Percentiles rank a stretch among this genome's conserved stretches.
Conservation (phyloP, 805 yeast species). For the Candida xyloterini region DNA sequence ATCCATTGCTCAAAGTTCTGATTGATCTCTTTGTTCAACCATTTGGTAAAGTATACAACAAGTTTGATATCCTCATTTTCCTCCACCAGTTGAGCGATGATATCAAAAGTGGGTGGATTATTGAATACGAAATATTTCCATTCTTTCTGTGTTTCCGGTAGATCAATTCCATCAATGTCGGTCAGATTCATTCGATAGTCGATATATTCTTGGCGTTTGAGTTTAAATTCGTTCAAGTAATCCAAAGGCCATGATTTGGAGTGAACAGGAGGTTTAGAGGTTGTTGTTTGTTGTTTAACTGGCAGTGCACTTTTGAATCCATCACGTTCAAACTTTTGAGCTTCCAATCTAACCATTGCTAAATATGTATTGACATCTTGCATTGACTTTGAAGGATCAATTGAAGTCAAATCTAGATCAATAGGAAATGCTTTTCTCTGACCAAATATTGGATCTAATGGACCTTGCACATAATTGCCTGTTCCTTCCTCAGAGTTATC, state of each 20-base stretch:
- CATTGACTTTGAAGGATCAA: slow-evolving; percentile 20
- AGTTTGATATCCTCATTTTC: slow-evolving; percentile 36
- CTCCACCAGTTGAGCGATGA: slow-evolving; percentile 34
- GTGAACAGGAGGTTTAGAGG: too few species aligned
- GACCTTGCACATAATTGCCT: slow-evolving; percentile 27
- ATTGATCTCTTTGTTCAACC: slow-evolving; percentile 37
- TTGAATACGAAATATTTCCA: slow-evolving; percentile 42
- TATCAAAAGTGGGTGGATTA: slow-evolving; percentile 31
- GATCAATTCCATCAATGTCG: slow-evolving; percentile 31
- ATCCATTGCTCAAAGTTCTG: slow-evolving; percentile 38
- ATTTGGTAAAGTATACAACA: slow-evolving; percentile 40
- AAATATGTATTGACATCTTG: slow-evolving; percentile 31
- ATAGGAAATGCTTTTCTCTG: slow-evolving; percentile 37
- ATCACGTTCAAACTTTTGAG: slow-evolving; percentile 21
- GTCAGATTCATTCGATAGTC: slow-evolving; percentile 19
- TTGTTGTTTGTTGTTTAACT: too few species aligned
- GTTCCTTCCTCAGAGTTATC: slow-evolving; percentile 4
- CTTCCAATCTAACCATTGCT: slow-evolving; percentile 33
- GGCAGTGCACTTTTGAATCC: background rate
- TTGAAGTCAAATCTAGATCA: slow-evolving; percentile 15
- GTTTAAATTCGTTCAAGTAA: slow-evolving; percentile 17
- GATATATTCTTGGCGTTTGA: slow-evolving; percentile 17
- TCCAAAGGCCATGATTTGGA: slow-evolving; percentile 7
- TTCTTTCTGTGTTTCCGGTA: slow-evolving; percentile 36
- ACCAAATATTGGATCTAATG: slow-evolving; percentile 36